Evolutionary conservation across 768 basidiomycete species (phyloP), one percentile per base, ranked within the genome.

Genomic region (Pulveroboletus ravenelii): DNA sequence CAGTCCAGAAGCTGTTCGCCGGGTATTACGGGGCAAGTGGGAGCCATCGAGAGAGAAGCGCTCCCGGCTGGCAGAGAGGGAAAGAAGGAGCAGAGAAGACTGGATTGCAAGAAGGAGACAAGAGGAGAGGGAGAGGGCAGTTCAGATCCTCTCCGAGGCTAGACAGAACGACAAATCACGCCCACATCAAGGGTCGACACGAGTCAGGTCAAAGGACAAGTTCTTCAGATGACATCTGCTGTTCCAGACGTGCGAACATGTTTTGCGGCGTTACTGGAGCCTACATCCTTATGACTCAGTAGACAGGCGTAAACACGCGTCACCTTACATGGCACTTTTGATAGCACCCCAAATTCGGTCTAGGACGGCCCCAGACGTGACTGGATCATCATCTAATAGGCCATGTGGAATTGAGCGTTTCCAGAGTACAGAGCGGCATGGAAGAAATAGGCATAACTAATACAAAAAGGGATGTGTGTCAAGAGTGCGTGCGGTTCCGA

Each of bases 11-110:
- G 88, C 85, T 10, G 84, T 92, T 34, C 72, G 85, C 53, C 72
- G 91, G 60, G 89, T 93, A 50, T 66, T 93, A 60, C 84, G 81
- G 70, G 87, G 85, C 67, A 80, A 74, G 55, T 92, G 85, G 81
- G 72, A 76, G 63, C 84, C 86, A 23, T 70, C 75, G 45, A 69
- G 65, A 57, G 82, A 80, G 68, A 74, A 76, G 69, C 74, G 74
- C 57, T 68, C 71, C 23, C 71, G 70, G 57, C 55, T 81, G 53
- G 74, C 73, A 50, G 74, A 76, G 59, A 72, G 72, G 57, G 82
- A 84, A 67, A 73, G 78, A 57, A 62, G 68, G 60, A 59, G 61
- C 47, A 74, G 72, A 60, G 69, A 68, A 55, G 72, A 72, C 44
- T 66, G 68, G 52, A 65, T 72, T 42, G 56, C 64, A 56, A 55